A percentile compares a stretch with the other conserved stretches of the same genome.
Evolutionary conservation across 768 basidiomycete genomes (phyloP).

Genomic region (Tricholoma flavovirens): DNA sequence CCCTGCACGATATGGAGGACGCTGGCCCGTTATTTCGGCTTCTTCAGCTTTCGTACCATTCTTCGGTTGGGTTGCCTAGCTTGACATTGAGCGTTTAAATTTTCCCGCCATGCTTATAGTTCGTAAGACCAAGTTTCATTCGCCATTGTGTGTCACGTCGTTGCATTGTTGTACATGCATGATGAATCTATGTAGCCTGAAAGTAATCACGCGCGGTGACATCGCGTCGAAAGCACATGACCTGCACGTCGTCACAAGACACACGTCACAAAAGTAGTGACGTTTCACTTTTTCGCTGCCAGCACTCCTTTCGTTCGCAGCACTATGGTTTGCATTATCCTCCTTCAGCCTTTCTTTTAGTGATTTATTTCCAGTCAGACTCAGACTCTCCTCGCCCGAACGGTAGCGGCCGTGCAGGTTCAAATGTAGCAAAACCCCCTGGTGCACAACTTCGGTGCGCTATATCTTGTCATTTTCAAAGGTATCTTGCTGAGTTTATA

Average conservation of each 20-base stretch:
- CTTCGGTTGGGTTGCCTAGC: not conserved
- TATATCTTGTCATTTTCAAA: not conserved
- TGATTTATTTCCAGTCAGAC: conserved; percentile 55
- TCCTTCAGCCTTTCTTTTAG: not conserved
- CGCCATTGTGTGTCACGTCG: not conserved
- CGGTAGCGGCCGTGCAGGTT: conserved; percentile 33
- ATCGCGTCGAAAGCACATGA: not conserved
- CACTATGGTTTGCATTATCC: conserved; percentile 31
- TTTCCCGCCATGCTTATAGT: not conserved
- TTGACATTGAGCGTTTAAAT: not conserved
- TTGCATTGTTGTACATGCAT: too few species aligned
- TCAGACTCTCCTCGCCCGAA: conserved; percentile 59
- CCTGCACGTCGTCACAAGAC: conserved; percentile 1
- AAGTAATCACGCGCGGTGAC: too few species aligned
- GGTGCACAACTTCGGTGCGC: conserved; percentile 79
- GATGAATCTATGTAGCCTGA: not conserved
- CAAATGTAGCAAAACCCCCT: conserved; percentile 63
- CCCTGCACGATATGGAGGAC: not conserved
- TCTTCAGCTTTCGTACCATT: not conserved
- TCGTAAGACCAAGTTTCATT: not conserved
- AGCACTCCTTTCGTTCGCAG: conserved; percentile 14
- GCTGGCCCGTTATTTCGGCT: not conserved
- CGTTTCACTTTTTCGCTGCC: conserved; percentile 20
- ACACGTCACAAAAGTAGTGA: conserved; percentile 19
- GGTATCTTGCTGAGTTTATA: conserved; percentile 3